Evolutionary conservation across 495 filamentous ascomycete genomes (phyloP).

Genomic region (Aspergillus campestris): DNA sequence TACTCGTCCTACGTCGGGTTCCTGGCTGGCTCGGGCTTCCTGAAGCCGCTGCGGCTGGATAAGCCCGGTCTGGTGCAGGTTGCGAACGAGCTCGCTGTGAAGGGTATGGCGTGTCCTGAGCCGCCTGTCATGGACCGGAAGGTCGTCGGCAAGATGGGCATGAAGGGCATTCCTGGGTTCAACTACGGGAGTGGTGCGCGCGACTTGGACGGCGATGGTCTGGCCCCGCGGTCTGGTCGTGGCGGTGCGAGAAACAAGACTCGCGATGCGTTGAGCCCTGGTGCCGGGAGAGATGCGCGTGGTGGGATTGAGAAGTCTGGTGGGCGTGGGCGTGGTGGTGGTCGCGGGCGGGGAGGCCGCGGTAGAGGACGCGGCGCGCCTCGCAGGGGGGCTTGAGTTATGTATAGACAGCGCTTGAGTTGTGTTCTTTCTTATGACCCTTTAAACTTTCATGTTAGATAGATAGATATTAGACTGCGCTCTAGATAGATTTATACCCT

Average conservation of each 20-base stretch:
- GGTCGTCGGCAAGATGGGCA: conserved; percentile 40
- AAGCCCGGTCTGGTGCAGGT: conserved; percentile 35
- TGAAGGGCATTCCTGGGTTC: conserved; percentile 41
- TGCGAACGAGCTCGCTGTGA: conserved; percentile 35
- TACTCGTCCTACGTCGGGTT: conserved; percentile 49
- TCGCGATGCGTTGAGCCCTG: conserved; percentile 25
- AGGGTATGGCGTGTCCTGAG: conserved; percentile 39
- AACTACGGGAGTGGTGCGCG: conserved; percentile 20
- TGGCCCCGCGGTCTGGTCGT: conserved; percentile 6
- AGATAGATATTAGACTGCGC: no score
- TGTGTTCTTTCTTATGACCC: no score
- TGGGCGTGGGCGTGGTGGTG: conserved; percentile 13
- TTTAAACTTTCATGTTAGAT: no score
- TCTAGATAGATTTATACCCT: no score
- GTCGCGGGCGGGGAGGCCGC: conserved; percentile 1
- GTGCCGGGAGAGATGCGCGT: conserved; percentile 18
- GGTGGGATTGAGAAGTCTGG: conserved; percentile 19
- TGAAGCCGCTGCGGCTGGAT: conserved; percentile 31
- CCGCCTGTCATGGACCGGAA: conserved; percentile 39
- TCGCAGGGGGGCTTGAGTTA: no score
- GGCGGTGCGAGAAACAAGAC: conserved; percentile 8
- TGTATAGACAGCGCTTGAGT: no score
- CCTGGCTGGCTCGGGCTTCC: conserved; percentile 33
- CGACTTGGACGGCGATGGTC: conserved; percentile 9
- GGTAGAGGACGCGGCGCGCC: not conserved